Conservation (phyloP, 2,329 filamentous ascomycete genomes). For the Nothophoma quercina region DNA sequence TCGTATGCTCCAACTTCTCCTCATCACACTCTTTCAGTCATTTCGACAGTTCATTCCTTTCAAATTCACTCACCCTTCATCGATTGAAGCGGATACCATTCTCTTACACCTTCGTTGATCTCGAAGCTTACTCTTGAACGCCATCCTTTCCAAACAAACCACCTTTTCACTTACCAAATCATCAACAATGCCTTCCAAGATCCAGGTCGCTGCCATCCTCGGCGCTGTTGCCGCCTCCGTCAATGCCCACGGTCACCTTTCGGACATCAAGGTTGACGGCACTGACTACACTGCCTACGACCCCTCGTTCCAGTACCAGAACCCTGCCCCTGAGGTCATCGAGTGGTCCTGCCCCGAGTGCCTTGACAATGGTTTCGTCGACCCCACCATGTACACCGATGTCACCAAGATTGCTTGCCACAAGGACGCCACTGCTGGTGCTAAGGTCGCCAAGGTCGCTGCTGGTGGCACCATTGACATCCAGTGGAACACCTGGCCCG, state of each 20-base stretch:
- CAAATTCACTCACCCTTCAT: slow-evolving; percentile 32
- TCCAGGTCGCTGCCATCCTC: slow-evolving; percentile 41
- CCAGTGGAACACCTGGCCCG: slow-evolving; percentile 72
- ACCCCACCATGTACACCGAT: slow-evolving; percentile 55
- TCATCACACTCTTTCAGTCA: slow-evolving; percentile 32
- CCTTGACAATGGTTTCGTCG: slow-evolving; percentile 62
- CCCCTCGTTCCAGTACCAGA: slow-evolving; percentile 49
- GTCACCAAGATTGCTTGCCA: slow-evolving; percentile 67
- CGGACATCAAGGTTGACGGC: slow-evolving; percentile 56
- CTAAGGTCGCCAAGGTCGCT: slow-evolving; percentile 60
- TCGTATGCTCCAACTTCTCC: slow-evolving; percentile 3
- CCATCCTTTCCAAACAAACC: slow-evolving; percentile 12
- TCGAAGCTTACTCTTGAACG: slow-evolving; percentile 31
- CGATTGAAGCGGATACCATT: slow-evolving; percentile 39
- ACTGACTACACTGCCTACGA: slow-evolving; percentile 55
- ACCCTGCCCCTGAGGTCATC: slow-evolving; percentile 50
- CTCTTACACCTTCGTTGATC: slow-evolving; percentile 36
- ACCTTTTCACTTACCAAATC: slow-evolving; percentile 13
- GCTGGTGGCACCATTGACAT: slow-evolving; percentile 67
- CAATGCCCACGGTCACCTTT: slow-evolving; percentile 55
- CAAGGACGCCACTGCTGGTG: slow-evolving; percentile 60
- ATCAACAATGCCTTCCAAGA: slow-evolving; percentile 39
- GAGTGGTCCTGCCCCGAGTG: slow-evolving; percentile 63
- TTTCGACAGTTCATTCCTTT: slow-evolving; percentile 37
- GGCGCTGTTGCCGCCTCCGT: slow-evolving; percentile 49